Conservation (phyloP, 495 filamentous ascomycete genomes). For the Xylaria flabelliformis region DNA sequence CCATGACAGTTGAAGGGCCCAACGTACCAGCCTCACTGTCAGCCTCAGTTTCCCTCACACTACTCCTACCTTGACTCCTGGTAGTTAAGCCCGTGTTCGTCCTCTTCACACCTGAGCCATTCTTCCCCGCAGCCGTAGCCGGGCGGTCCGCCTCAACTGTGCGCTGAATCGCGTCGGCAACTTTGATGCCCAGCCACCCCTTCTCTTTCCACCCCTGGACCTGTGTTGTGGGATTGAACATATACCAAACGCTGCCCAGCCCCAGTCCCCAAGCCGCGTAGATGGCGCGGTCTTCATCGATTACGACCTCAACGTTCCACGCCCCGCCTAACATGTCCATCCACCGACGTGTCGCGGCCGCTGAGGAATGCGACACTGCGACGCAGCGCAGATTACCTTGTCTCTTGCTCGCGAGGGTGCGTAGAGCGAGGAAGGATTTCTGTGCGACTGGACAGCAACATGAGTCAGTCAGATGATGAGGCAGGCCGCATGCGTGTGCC, state of each 20-base stretch:
- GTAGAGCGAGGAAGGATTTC: slow-evolving; percentile 59
- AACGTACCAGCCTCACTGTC: slow-evolving; percentile 24
- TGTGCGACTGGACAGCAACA: slow-evolving; percentile 53
- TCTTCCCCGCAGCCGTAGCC: neutral
- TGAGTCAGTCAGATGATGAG: slow-evolving; percentile 13
- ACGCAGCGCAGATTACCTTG: slow-evolving; percentile 53
- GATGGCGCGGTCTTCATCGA: slow-evolving; percentile 58
- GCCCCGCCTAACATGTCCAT: slow-evolving; percentile 56
- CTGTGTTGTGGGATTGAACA: slow-evolving; percentile 54
- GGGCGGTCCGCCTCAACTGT: slow-evolving; percentile 34
- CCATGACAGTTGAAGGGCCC: slow-evolving; percentile 59
- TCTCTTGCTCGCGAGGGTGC: slow-evolving; percentile 51
- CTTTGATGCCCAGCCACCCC: slow-evolving; percentile 50
- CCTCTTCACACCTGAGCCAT: neutral
- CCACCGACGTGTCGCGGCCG: slow-evolving; percentile 56
- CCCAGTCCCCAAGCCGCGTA: slow-evolving; percentile 64
- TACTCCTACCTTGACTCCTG: slow-evolving; percentile 18
- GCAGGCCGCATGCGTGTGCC: neutral
- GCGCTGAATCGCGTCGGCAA: slow-evolving; percentile 44
- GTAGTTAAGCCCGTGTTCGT: slow-evolving; percentile 18
- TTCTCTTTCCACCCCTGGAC: slow-evolving; percentile 52
- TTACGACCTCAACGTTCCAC: slow-evolving; percentile 54
- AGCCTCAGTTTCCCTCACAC: slow-evolving; percentile 20
- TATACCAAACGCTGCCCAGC: slow-evolving; percentile 54
- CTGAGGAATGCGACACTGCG: slow-evolving; percentile 61